These are phyloP conservation scores for Aplosporella prunicola DNA, from an alignment of 2,329 filamentous ascomycete genomes.

Conservation along the genomic window DNA sequence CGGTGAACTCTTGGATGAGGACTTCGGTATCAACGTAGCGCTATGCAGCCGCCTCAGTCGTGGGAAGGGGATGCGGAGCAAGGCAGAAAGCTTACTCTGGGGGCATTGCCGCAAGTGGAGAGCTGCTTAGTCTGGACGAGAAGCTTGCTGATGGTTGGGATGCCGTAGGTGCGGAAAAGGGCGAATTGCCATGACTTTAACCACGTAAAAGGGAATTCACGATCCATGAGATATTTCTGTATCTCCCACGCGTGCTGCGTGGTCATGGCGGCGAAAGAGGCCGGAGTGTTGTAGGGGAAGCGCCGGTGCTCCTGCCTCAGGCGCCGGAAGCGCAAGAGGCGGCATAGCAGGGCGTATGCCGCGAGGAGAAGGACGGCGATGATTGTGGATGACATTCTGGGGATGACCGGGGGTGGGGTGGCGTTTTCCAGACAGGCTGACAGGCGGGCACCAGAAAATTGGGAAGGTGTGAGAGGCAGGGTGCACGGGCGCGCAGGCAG, in stretches of 20 bases:
- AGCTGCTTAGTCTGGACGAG: slow-evolving; percentile 27
- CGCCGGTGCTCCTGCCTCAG: slow-evolving; percentile 31
- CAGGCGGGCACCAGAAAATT: no score
- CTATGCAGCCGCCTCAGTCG: slow-evolving; percentile 1
- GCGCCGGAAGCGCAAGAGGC: slow-evolving; percentile 29
- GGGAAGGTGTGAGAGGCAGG: no score
- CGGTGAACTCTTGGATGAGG: slow-evolving; percentile 24
- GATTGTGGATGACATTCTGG: no score
- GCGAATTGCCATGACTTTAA: slow-evolving; percentile 48
- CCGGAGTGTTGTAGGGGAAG: slow-evolving; percentile 37
- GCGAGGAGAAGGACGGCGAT: no score
- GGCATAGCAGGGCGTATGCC: slow-evolving; percentile 29
- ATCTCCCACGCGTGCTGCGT: slow-evolving; percentile 45
- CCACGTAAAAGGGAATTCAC: slow-evolving; percentile 48
- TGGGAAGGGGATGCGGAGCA: not conserved
- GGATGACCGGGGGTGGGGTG: no score
- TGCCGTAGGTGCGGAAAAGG: slow-evolving; percentile 39
- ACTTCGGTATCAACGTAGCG: slow-evolving; percentile 26
- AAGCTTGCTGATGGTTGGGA: slow-evolving; percentile 27
- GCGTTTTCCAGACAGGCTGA: no score
- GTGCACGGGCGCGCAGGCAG: no score
- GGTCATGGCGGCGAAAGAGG: slow-evolving; percentile 44
- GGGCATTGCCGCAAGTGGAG: slow-evolving; percentile 16
- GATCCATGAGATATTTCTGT: slow-evolving; percentile 33
- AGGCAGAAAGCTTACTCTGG: slow-evolving; percentile 6